A percentile compares a stretch with the other conserved stretches of the same genome.
Evolutionary conservation across 2,329 filamentous ascomycete species (phyloP).

Genomic region (Arthrobotrys conoides): DNA sequence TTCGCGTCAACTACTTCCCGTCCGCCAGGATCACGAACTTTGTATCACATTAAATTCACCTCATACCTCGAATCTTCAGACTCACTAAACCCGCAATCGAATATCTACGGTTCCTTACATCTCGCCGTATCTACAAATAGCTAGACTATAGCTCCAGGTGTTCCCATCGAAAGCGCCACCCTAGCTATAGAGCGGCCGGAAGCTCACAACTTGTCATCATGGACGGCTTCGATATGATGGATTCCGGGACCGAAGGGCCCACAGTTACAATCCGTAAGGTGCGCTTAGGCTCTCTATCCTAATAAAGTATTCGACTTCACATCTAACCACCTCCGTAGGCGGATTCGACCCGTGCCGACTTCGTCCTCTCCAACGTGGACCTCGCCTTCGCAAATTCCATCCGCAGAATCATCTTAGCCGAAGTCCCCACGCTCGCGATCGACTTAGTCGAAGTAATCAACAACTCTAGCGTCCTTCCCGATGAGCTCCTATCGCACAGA

Average conservation of each 20-base stretch:
- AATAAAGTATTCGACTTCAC: constrained; percentile 61
- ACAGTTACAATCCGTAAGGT: constrained; percentile 60
- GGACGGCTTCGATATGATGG: constrained; percentile 58
- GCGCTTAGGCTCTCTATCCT: constrained; percentile 1
- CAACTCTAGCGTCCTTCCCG: constrained; percentile 95
- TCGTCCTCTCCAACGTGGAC: constrained; percentile 89
- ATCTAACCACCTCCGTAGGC: constrained; percentile 72
- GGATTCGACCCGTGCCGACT: constrained; percentile 85
- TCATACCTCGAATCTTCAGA: neutral
- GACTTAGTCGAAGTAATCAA: constrained; percentile 92
- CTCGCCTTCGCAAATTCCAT: constrained; percentile 86
- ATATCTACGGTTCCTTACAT: neutral
- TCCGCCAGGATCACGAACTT: constrained; percentile 26
- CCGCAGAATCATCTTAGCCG: constrained; percentile 89
- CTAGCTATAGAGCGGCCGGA: neutral
- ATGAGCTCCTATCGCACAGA: constrained; percentile 95
- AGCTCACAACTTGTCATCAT: constrained; percentile 26
- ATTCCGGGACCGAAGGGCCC: constrained; percentile 55
- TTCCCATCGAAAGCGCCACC: constrained; percentile 1
- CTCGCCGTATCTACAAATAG: neutral
- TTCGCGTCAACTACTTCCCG: constrained; percentile 13
- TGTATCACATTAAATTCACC: neutral
- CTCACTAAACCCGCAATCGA: neutral
- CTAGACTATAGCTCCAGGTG: neutral
- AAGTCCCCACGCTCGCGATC: constrained; percentile 89